Evolutionary conservation across 805 yeast genomes (phyloP), one percentile per base, ranked within the genome.

Genomic region (Zygotorulaspora danielsina): DNA sequence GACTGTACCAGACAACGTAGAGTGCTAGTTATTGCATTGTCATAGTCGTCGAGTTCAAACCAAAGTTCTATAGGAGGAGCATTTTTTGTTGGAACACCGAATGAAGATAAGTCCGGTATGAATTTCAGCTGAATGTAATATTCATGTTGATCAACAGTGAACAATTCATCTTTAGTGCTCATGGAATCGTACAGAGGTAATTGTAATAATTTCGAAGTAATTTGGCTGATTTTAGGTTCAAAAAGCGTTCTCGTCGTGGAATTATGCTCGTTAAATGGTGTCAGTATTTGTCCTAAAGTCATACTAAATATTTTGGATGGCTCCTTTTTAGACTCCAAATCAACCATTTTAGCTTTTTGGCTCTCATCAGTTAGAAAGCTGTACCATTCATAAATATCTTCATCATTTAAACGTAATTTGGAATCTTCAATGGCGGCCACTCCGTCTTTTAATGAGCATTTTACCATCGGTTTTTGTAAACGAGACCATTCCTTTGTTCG

Each of bases 31-130:
- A 54, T 34, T 1, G 59, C 55, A 17, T 44, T 48, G 31, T 52
- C 55, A 19, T 46, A 41, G 15, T 57, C 62, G 34, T 59, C 63
- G 12, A 57, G 38, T 26, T 57, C 58, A 17, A 60, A 43, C 60
- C 63, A 57, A 16, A 61, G 28, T 36, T 61, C 61, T 24, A 61
- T 15, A 2, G 58, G 58, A 12, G 58, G 56, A 5, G 34, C 34
- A 17, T 36, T 36, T 27, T 29, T 44, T 7, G 26, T 24, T 1
- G 29, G 20, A 28, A 38, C 26, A 15, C 32, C 24, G 9, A 44
- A 20, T 6, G 39, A 31, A 20, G 49, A 41, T 11, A 49, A 34
- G 17, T 47, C 42, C 5, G 64, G 59, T 3, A 49, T 43, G 36
- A 55, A 51, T 18, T 44, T 53, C 17, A 59, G 26, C 41, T 61